Percentiles rank a stretch among this genome's conserved stretches.
These are phyloP conservation scores for Melastoma candidum DNA, from an alignment of 441 rosid species.

Conservation along the genomic window DNA sequence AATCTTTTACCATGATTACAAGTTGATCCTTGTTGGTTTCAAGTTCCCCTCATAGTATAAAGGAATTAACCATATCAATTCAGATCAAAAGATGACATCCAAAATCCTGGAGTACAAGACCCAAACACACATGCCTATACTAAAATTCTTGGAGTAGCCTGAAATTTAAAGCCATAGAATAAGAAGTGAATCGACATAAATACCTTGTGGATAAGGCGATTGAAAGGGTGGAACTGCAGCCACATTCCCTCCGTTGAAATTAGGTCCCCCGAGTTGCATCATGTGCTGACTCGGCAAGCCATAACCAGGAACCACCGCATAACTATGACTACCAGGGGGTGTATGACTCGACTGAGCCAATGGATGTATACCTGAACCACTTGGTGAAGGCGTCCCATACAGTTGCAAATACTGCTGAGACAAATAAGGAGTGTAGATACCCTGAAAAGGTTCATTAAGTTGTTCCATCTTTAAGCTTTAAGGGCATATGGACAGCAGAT, in stretches of 20 bases:
- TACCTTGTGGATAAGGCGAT: constrained; percentile 16
- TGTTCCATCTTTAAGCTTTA: neutral
- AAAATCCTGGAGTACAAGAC: too few relatives aligned
- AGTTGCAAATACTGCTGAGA: constrained; percentile 16
- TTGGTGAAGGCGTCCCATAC: constrained; percentile 10
- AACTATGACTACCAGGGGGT: constrained; percentile 12
- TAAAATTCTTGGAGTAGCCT: too few relatives aligned
- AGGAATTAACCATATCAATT: too few relatives aligned
- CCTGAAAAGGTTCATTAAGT: constrained; percentile 4
- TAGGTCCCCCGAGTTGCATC: constrained; percentile 12
- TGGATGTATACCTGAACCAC: constrained; percentile 11
- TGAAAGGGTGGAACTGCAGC: constrained; percentile 17
- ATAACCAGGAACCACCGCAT: constrained; percentile 8
- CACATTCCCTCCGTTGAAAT: constrained; percentile 14
- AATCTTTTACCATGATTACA: too few relatives aligned
- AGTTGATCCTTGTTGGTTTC: too few relatives aligned
- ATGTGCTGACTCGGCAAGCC: constrained; percentile 12
- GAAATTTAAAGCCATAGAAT: neutral
- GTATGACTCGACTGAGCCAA: constrained; percentile 15
- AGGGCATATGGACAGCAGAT: neutral
- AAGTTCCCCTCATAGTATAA: too few relatives aligned
- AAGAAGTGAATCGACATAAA: constrained; percentile 1
- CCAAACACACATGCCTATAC: too few relatives aligned
- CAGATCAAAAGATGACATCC: too few relatives aligned
- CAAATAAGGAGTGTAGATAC: constrained; percentile 16